These are phyloP conservation scores for Acacia crassicarpa DNA, from an alignment of 306 rosid species.

Conservation along the genomic window DNA sequence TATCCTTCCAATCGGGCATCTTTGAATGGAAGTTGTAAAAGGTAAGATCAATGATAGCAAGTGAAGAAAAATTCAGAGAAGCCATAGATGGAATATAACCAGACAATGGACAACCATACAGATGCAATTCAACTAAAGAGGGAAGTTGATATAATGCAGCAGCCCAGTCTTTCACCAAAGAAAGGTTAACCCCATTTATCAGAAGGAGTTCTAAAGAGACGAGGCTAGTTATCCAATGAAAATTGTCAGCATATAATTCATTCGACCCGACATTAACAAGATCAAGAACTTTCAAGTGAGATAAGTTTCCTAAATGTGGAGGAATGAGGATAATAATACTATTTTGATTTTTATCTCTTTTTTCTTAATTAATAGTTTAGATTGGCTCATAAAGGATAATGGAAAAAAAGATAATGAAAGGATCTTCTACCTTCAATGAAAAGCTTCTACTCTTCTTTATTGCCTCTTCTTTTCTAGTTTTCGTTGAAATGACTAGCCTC, in stretches of 20 bases:
- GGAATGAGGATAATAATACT: slow-evolving; percentile 11
- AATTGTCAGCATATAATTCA: slow-evolving; percentile 9
- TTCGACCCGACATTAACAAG: not conserved
- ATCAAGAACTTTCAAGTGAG: slow-evolving; percentile 41
- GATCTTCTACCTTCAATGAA: too few relatives aligned
- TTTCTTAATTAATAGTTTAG: too few relatives aligned
- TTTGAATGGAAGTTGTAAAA: slow-evolving; percentile 25
- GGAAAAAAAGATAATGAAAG: too few relatives aligned
- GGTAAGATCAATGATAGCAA: slow-evolving; percentile 35
- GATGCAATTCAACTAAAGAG: slow-evolving; percentile 39
- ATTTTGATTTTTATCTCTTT: too few relatives aligned
- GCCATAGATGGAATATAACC: slow-evolving; percentile 29
- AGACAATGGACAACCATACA: slow-evolving; percentile 10
- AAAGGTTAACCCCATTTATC: slow-evolving; percentile 43
- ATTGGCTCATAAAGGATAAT: too few relatives aligned
- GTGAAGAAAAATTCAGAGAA: slow-evolving; percentile 42
- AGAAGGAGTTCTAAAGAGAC: slow-evolving; percentile 41
- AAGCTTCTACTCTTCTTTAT: too few relatives aligned
- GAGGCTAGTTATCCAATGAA: slow-evolving; percentile 41
- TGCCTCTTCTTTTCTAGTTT: too few relatives aligned
- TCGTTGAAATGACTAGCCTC: too few relatives aligned
- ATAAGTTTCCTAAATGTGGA: slow-evolving; percentile 39
- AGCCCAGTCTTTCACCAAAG: slow-evolving; percentile 35
- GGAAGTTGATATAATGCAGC: slow-evolving; percentile 30
- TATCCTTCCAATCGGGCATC: slow-evolving; percentile 51